These are phyloP conservation scores for Cytospora chrysosperma DNA, from an alignment of 2,329 filamentous ascomycete species.

Conservation along the genomic window DNA sequence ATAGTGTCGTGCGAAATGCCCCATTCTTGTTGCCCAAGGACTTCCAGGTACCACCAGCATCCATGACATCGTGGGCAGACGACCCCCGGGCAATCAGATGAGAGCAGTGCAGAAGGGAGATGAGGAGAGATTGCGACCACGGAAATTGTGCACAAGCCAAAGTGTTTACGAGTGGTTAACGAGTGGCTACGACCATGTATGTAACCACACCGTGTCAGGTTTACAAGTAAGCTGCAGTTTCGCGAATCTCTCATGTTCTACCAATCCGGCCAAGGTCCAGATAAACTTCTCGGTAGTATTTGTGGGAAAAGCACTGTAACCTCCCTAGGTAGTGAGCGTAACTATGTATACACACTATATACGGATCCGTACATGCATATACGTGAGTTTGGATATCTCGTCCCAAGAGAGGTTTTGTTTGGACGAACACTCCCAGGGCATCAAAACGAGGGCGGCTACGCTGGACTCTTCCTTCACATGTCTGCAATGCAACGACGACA, in stretches of 20 bases:
- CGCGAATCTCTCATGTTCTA: background rate
- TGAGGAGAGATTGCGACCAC: background rate
- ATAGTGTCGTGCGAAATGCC: background rate
- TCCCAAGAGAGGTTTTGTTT: no score
- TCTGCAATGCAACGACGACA: background rate
- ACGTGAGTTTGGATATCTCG: no score
- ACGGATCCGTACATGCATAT: no score
- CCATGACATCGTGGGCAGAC: conserved; percentile 1
- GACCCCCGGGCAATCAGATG: background rate
- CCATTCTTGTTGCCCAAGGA: conserved; percentile 6
- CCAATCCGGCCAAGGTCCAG: background rate
- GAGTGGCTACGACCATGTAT: background rate
- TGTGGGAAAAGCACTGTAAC: background rate
- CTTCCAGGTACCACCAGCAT: conserved; percentile 9
- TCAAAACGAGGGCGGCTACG: no score
- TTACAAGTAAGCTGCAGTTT: background rate
- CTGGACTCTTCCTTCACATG: background rate
- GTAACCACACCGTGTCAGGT: conserved; percentile 2
- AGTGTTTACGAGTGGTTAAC: background rate
- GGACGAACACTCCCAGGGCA: no score
- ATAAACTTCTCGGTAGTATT: background rate
- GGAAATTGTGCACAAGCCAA: background rate
- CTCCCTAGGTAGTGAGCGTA: no score
- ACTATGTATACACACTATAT: no score
- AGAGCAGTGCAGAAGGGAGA: background rate